Conservation (phyloP, 768 basidiomycete species). For the Tremella mesenterica region DNA sequence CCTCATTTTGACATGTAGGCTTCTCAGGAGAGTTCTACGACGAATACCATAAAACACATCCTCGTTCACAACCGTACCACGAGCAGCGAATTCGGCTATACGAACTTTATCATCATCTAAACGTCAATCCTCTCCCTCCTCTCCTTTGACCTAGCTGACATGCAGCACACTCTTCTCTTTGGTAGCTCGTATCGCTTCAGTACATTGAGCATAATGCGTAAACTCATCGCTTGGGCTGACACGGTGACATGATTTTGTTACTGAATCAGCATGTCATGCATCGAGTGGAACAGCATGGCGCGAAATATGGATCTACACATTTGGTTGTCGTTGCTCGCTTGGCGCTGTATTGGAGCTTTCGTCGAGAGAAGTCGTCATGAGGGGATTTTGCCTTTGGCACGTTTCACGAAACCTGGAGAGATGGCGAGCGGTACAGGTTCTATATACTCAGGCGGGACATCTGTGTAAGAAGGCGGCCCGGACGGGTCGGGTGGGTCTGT, state of each 20-base stretch:
- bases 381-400: too few relatives aligned
- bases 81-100: slow-evolving; percentile 31
- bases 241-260: neutral
- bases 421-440: too few relatives aligned
- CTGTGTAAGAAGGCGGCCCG: too few relatives aligned
- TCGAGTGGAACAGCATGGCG: too few relatives aligned
- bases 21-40: slow-evolving; percentile 40
- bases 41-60: slow-evolving; percentile 36
- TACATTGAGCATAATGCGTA: slow-evolving; percentile 28
- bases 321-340: too few relatives aligned
- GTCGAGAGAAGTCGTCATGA: too few relatives aligned
- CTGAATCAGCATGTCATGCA: too few relatives aligned
- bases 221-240: slow-evolving; percentile 24
- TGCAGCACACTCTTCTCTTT: slow-evolving; percentile 40
- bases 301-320: too few relatives aligned
- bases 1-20: slow-evolving; percentile 12
- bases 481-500: too few relatives aligned
- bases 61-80: slow-evolving; percentile 28
- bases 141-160: neutral
- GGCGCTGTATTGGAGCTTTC: too few relatives aligned
- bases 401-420: too few relatives aligned
- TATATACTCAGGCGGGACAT: too few relatives aligned
- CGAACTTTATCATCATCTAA: slow-evolving; percentile 41
- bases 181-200: slow-evolving; percentile 31
- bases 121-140: slow-evolving; percentile 19